A percentile compares a stretch with the other conserved stretches of the same genome.
phyloP scores from a whole-genome alignment of 2,329 filamentous ascomycete species.

The Plectosphaerella plurivora region DNA sequence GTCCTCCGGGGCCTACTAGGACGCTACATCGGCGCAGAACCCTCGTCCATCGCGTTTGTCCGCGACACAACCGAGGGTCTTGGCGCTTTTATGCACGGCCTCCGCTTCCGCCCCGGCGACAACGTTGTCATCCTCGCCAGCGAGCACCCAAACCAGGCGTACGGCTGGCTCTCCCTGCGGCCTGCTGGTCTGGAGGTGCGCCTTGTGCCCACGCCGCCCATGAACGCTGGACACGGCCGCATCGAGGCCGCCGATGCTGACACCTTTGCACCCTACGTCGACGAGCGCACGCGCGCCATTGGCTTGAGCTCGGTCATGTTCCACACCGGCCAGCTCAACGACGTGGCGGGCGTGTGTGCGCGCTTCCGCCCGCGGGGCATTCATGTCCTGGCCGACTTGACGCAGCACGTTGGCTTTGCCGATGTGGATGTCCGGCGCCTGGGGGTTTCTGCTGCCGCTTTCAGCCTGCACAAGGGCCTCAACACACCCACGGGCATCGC shows the following conservation, averaged over 20 bases:
- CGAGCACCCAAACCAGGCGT: constrained; percentile 26
- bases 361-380: constrained; percentile 19
- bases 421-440: constrained; percentile 18
- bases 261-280: constrained; percentile 22
- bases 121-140: constrained; percentile 25
- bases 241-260: constrained; percentile 11
- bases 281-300: constrained; percentile 21
- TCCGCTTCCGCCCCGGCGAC: constrained; percentile 19
- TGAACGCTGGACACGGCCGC: constrained; percentile 3
- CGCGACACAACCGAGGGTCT: constrained; percentile 27
- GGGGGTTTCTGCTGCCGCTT: constrained; percentile 23
- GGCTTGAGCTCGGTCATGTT: constrained; percentile 27
- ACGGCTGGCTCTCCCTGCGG: constrained; percentile 22
- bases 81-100: constrained; percentile 18
- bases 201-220: constrained; percentile 10
- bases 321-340: constrained; percentile 25
- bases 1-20: constrained; percentile 17
- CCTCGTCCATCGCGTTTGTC: constrained; percentile 19
- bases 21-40: constrained; percentile 21
- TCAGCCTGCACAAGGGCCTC: constrained; percentile 26
- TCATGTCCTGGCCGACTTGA: constrained; percentile 23
- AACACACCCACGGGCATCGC: constrained; percentile 24
- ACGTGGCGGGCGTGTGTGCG: constrained; percentile 20
- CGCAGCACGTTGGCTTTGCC: constrained; percentile 27
- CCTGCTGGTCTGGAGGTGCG: constrained; percentile 20